These are phyloP conservation scores for Lithohypha guttulata DNA, from an alignment of 2,329 filamentous ascomycete genomes.

Conservation along the genomic window DNA sequence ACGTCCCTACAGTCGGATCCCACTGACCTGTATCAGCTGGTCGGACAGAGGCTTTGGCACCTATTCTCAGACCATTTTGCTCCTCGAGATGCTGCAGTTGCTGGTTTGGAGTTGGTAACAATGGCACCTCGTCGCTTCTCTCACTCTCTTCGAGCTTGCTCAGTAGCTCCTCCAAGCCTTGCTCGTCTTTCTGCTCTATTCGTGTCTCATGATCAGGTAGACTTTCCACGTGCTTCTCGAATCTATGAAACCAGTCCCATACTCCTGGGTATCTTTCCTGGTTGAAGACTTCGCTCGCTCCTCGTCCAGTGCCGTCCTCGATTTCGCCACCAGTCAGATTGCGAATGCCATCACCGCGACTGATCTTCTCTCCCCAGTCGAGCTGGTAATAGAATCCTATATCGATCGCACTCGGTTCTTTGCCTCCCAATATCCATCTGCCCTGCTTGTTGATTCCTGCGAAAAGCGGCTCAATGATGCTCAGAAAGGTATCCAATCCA, in stretches of 20 bases:
- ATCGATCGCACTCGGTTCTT: constrained; percentile 14
- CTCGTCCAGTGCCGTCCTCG: constrained; percentile 14
- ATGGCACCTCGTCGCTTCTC: constrained; percentile 25
- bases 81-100: constrained; percentile 11
- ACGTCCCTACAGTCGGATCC: constrained; percentile 14
- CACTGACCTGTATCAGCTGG: constrained; percentile 19
- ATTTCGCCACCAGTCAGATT: constrained; percentile 15
- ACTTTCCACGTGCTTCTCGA: constrained; percentile 11
- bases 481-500: constrained; percentile 17
- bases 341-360: constrained; percentile 13
- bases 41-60: constrained; percentile 13
- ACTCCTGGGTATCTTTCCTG: constrained; percentile 15
- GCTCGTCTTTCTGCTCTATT: constrained; percentile 11
- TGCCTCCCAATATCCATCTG: constrained; percentile 4
- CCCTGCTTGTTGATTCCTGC: not conserved
- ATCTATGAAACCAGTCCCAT: constrained; percentile 14
- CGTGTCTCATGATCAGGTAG: constrained; percentile 14
- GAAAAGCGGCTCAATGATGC: constrained; percentile 16
- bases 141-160: constrained; percentile 32
- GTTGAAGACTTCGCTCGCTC: constrained; percentile 14
- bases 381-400: constrained; percentile 18
- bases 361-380: constrained; percentile 20
- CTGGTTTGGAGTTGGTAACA: constrained; percentile 14
- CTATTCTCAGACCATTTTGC: constrained; percentile 14
- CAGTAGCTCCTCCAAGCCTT: constrained; percentile 8